Conservation (phyloP, 2,329 filamentous ascomycete species). For the Dothistroma septosporum region DNA sequence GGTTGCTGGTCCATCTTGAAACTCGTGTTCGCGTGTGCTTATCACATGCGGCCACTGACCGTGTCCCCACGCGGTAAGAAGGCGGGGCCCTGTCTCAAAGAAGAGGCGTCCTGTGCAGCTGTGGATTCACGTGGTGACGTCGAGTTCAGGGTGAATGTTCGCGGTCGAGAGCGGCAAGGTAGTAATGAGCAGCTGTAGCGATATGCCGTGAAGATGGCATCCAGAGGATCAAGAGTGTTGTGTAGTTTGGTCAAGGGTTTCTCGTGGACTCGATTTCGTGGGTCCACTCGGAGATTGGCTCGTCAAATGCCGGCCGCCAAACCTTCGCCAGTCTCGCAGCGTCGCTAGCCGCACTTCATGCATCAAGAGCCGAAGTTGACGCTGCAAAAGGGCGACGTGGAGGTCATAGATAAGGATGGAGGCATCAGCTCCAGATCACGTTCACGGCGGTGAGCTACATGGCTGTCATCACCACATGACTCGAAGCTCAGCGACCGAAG, state of each 20-base stretch:
- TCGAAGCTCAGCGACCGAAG: slow-evolving; percentile 13
- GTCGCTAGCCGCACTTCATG: neutral
- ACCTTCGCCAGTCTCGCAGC: neutral
- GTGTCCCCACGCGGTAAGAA: neutral
- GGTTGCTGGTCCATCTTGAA: slow-evolving; percentile 15
- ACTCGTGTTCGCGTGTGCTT: slow-evolving; percentile 13
- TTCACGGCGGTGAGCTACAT: slow-evolving; percentile 15
- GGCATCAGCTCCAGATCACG: slow-evolving; percentile 4
- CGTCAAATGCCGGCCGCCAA: neutral
- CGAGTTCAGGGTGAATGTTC: neutral
- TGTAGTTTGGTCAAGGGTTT: neutral
- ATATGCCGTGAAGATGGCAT: neutral
- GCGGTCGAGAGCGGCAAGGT: neutral
- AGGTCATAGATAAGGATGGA: neutral
- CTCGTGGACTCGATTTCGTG: neutral
- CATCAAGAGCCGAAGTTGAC: slow-evolving; percentile 7
- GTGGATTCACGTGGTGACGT: neutral
- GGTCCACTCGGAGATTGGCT: neutral
- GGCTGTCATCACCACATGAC: slow-evolving; percentile 19
- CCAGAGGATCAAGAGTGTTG: neutral
- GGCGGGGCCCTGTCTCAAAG: slow-evolving; percentile 6
- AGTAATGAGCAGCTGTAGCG: neutral
- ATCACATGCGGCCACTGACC: slow-evolving; percentile 9
- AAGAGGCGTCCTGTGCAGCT: neutral
- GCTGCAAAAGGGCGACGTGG: slow-evolving; percentile 1